A percentile compares a stretch with the other conserved stretches of the same genome.
Evolutionary conservation across 495 filamentous ascomycete species (phyloP).

Genomic region (Hyaloscypha finlandica): DNA sequence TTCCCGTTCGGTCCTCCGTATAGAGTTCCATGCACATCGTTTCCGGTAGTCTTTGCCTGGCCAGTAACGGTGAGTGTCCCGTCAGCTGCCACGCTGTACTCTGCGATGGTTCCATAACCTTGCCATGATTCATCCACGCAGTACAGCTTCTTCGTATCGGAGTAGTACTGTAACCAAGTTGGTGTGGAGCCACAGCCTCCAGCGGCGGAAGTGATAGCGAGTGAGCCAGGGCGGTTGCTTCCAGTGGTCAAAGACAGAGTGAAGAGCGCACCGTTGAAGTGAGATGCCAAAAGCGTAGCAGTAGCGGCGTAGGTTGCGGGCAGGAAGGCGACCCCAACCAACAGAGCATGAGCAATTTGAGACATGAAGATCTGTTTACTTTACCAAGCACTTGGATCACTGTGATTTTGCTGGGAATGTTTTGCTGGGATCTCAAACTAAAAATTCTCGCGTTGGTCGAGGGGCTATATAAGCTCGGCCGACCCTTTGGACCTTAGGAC

Average conservation of each 20-base stretch:
- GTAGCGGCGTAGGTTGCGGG: constrained; percentile 8
- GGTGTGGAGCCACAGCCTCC: constrained; percentile 17
- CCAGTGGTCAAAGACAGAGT: constrained; percentile 19
- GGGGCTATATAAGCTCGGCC: constrained; percentile 17
- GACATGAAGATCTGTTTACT: constrained; percentile 11
- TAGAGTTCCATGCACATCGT: constrained; percentile 10
- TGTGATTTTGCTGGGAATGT: constrained; percentile 4
- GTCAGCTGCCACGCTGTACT: constrained; percentile 15
- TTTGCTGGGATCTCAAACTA: neutral
- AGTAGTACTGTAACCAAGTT: constrained; percentile 18
- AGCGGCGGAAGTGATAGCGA: constrained; percentile 23
- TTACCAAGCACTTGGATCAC: neutral
- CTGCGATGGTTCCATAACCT: constrained; percentile 19
- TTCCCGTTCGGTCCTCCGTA: constrained; percentile 17
- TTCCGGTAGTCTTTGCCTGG: constrained; percentile 13
- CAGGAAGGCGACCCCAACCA: constrained; percentile 5
- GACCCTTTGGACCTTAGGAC: constrained; percentile 11
- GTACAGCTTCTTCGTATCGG: constrained; percentile 14
- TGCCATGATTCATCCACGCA: constrained; percentile 27
- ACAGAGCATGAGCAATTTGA: neutral
- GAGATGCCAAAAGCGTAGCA: constrained; percentile 28
- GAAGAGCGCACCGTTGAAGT: constrained; percentile 16
- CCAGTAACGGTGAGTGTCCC: constrained; percentile 11
- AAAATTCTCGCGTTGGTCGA: constrained; percentile 3
- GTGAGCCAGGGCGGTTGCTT: constrained; percentile 3